A percentile compares a stretch with the other conserved stretches of the same genome.
Conservation (phyloP, 1,284 basidiomycete genomes). For the Melampsora occidentalis region DNA sequence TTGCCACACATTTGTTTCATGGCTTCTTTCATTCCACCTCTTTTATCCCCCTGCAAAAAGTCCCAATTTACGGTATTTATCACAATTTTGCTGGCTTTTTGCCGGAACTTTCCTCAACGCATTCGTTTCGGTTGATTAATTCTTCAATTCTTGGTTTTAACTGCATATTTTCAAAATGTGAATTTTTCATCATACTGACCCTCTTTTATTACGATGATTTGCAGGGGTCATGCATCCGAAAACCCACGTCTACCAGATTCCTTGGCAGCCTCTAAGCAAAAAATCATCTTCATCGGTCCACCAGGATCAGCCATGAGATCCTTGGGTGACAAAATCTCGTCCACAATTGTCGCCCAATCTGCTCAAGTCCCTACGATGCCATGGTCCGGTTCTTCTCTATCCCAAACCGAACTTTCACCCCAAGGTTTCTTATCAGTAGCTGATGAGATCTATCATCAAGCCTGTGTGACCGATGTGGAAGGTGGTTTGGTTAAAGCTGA, state of each 20-base stretch:
- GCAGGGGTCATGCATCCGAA: conserved; percentile 90
- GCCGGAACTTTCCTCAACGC: no score
- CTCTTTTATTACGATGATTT: neutral
- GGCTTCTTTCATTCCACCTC: neutral
- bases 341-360: conserved; percentile 96
- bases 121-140: no score
- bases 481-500: conserved; percentile 81
- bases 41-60: no score
- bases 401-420: conserved; percentile 78
- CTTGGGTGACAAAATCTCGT: conserved; percentile 98
- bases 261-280: conserved; percentile 83
- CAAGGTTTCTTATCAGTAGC: conserved; percentile 91
- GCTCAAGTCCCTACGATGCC: conserved; percentile 98
- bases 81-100: no score
- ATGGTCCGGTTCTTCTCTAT: conserved; percentile 95
- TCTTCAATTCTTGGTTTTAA: neutral
- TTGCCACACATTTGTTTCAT: neutral
- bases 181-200: neutral
- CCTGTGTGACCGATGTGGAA: conserved; percentile 85
- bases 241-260: conserved; percentile 97
- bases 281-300: conserved; percentile 98
- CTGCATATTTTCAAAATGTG: neutral
- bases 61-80: no score
- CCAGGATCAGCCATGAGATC: conserved; percentile 99
- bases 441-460: conserved; percentile 82